Percentiles rank a stretch among this genome's conserved stretches.
Conservation (phyloP, 192 early-diverging fungal genomes). For the Backusella luteola region DNA sequence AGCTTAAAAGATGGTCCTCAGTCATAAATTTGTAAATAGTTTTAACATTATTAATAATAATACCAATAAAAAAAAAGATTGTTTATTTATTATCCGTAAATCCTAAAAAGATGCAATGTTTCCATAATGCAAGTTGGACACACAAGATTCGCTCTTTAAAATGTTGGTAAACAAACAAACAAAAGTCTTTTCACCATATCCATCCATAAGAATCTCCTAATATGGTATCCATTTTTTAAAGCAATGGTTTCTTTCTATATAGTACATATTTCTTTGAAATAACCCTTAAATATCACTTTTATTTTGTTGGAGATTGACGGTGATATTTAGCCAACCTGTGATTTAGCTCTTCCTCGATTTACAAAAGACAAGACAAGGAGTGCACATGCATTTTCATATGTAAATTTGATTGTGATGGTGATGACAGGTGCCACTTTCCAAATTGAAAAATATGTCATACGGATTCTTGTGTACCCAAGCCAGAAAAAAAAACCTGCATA, state of each 20-base stretch:
- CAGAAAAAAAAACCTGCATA: neutral
- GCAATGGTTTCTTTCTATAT: neutral
- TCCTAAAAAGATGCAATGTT: neutral
- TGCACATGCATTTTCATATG: neutral
- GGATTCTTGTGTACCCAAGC: neutral
- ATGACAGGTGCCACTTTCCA: neutral
- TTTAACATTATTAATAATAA: neutral
- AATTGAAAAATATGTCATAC: neutral
- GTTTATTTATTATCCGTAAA: neutral
- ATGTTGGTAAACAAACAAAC: neutral
- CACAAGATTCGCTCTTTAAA: neutral
- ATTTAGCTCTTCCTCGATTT: neutral
- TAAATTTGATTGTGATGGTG: neutral
- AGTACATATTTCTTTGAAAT: neutral
- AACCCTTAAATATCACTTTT: neutral
- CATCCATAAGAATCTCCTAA: neutral
- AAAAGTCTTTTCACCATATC: neutral
- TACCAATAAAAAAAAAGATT: neutral
- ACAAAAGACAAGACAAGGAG: neutral
- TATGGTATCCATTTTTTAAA: neutral
- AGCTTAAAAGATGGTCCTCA: slow-evolving; percentile 10
- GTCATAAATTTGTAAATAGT: neutral
- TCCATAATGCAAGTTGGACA: neutral
- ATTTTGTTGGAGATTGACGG: neutral
- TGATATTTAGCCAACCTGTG: neutral